phyloP scores from a whole-genome alignment of 352 stramenopile species.

The Elongisporangium undulatum region DNA sequence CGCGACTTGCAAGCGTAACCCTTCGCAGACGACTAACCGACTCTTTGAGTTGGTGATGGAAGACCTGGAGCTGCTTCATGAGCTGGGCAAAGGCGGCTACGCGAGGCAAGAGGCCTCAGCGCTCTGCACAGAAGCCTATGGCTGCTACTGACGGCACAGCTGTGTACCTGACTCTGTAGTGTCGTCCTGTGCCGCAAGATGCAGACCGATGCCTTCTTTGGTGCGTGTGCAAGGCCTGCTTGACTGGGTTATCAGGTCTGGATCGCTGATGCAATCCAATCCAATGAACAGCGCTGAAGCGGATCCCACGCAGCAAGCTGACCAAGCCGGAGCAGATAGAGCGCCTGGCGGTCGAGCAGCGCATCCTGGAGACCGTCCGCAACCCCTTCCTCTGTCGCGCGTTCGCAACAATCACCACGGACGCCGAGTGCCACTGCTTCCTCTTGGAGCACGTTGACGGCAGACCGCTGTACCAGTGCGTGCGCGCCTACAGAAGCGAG shows the following conservation, averaged over 20 bases:
- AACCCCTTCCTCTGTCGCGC: constrained; percentile 48
- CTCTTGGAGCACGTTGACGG: constrained; percentile 61
- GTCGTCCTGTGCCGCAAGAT: constrained; percentile 42
- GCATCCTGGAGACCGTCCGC: constrained; percentile 25
- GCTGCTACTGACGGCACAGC: constrained; percentile 1
- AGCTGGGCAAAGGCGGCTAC: constrained; percentile 60
- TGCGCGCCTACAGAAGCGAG: constrained; percentile 46
- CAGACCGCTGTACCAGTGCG: constrained; percentile 58
- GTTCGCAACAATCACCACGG: constrained; percentile 22
- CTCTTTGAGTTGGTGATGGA: constrained; percentile 35
- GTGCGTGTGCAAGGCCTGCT: constrained; percentile 11
- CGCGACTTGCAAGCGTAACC: constrained; percentile 1
- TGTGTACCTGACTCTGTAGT: constrained; percentile 13
- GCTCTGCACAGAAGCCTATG: constrained; percentile 1
- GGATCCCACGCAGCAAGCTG: constrained; percentile 36
- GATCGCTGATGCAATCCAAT: not conserved
- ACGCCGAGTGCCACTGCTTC: constrained; percentile 19
- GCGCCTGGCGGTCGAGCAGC: constrained; percentile 38
- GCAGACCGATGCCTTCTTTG: constrained; percentile 18
- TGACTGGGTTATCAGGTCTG: not conserved
- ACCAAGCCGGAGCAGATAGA: constrained; percentile 30
- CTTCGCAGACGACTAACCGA: not conserved
- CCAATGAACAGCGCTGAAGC: constrained; percentile 43
- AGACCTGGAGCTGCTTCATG: constrained; percentile 34
- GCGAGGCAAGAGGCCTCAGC: constrained; percentile 15